Evolutionary conservation across 2,329 filamentous ascomycete genomes (phyloP).

Genomic region (Ceratocystis diversiconidia): DNA sequence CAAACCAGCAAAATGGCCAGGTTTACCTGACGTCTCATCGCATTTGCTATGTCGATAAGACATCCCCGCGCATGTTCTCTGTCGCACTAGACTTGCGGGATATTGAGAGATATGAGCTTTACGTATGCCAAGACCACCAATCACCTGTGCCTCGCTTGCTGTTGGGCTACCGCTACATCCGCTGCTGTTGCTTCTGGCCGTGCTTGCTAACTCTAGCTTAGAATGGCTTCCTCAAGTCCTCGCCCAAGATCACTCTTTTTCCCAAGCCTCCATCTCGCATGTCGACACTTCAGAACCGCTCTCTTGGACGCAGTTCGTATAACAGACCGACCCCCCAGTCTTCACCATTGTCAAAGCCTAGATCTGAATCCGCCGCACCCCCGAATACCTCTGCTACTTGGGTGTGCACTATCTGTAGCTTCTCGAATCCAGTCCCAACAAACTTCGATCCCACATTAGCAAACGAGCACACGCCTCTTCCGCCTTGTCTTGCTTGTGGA

Average conservation of each 20-base stretch:
- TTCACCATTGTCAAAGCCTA: not conserved
- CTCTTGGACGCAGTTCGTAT: not conserved
- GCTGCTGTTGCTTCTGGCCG: slow-evolving; percentile 28
- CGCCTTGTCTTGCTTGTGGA: slow-evolving; percentile 82
- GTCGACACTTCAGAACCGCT: slow-evolving; percentile 2
- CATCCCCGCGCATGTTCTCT: slow-evolving; percentile 71
- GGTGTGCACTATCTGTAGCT: slow-evolving; percentile 92
- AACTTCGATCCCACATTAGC: slow-evolving; percentile 83
- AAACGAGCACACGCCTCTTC: slow-evolving; percentile 62
- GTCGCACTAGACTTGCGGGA: slow-evolving; percentile 78
- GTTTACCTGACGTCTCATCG: slow-evolving; percentile 93
- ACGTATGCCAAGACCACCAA: slow-evolving; percentile 36
- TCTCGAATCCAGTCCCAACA: slow-evolving; percentile 80
- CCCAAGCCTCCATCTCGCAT: slow-evolving; percentile 63
- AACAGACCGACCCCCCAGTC: not conserved
- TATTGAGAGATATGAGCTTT: slow-evolving; percentile 80
- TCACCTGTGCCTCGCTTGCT: not conserved
- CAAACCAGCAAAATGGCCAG: slow-evolving; percentile 86
- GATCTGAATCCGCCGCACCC: not conserved
- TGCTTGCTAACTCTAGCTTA: slow-evolving; percentile 1
- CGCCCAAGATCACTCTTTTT: slow-evolving; percentile 77
- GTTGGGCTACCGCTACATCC: no score
- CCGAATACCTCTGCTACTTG: slow-evolving; percentile 56
- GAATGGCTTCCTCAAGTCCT: slow-evolving; percentile 87
- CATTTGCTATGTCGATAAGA: slow-evolving; percentile 84